Evolutionary conservation across 495 filamentous ascomycete species (phyloP).

Genomic region (Extremus antarcticus): DNA sequence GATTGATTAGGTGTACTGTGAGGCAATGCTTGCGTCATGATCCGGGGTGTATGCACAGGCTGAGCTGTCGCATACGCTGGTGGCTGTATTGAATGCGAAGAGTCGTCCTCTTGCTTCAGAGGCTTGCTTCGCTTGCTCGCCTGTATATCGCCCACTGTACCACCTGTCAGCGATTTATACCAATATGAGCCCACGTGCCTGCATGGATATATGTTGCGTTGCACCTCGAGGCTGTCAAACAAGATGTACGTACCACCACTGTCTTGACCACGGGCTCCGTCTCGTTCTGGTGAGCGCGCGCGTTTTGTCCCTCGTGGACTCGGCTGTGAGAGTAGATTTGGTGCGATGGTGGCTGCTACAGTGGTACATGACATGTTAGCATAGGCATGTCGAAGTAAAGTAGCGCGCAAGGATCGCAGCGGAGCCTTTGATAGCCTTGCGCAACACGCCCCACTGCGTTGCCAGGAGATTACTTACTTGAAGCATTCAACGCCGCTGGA

Average conservation of each 20-base stretch:
- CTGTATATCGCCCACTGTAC: conserved; percentile 45
- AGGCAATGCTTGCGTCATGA: conserved; percentile 58
- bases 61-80: conserved; percentile 22
- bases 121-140: conserved; percentile 69
- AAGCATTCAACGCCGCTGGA: conserved; percentile 58
- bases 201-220: not conserved
- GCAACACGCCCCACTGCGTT: not conserved
- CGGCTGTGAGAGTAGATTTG: conserved; percentile 28
- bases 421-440: not conserved
- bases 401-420: not conserved
- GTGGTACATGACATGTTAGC: not conserved
- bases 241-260: conserved; percentile 69
- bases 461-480: conserved; percentile 37
- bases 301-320: conserved; percentile 77
- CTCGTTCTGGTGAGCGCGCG: conserved; percentile 79
- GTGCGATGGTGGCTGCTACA: conserved; percentile 17
- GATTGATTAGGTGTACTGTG: conserved; percentile 57
- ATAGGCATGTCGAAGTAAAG: not conserved
- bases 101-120: conserved; percentile 43
- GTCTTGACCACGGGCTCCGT: conserved; percentile 48
- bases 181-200: not conserved
- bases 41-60: conserved; percentile 65
- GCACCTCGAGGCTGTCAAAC: not conserved
- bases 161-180: not conserved
- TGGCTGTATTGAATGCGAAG: conserved; percentile 33